These are phyloP conservation scores for Emmonsia crescens DNA, from an alignment of 2,329 filamentous ascomycete genomes.

Conservation along the genomic window DNA sequence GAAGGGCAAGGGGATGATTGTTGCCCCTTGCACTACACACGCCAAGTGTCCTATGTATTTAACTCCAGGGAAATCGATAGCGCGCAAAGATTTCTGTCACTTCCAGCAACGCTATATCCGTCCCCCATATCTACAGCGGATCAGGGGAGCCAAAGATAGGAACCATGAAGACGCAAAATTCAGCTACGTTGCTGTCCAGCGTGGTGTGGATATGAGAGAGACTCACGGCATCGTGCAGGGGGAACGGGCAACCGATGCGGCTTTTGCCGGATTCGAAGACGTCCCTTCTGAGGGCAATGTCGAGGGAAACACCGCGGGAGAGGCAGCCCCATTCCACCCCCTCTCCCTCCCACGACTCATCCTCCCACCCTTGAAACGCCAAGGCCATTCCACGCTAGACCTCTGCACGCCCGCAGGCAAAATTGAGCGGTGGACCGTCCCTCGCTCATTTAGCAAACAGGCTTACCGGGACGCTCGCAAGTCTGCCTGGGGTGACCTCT, in stretches of 20 bases:
- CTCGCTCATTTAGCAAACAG: slow-evolving; percentile 65
- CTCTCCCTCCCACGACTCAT: slow-evolving; percentile 69
- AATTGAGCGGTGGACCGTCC: slow-evolving; percentile 89
- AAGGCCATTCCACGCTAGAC: slow-evolving; percentile 80
- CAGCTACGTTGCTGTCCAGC: slow-evolving; percentile 76
- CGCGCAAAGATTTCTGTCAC: slow-evolving; percentile 81
- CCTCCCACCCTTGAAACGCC: slow-evolving; percentile 72
- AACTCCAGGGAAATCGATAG: slow-evolving; percentile 54
- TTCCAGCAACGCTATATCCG: slow-evolving; percentile 84
- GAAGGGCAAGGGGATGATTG: slow-evolving; percentile 53
- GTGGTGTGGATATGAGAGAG: slow-evolving; percentile 54
- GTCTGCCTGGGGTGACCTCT: slow-evolving; percentile 81
- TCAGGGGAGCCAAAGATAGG: slow-evolving; percentile 54
- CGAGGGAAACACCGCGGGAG: slow-evolving; percentile 6
- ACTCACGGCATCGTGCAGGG: slow-evolving; percentile 38
- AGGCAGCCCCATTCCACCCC: slow-evolving; percentile 34
- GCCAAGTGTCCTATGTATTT: slow-evolving; percentile 79
- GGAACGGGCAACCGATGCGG: slow-evolving; percentile 48
- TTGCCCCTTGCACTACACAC: slow-evolving; percentile 73
- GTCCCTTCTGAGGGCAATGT: slow-evolving; percentile 10
- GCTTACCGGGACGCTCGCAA: slow-evolving; percentile 92
- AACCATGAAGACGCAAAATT: slow-evolving; percentile 90
- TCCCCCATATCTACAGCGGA: slow-evolving; percentile 66
- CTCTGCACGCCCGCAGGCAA: slow-evolving; percentile 76
- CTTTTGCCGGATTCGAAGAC: slow-evolving; percentile 62